phyloP scores from a whole-genome alignment of 2,329 filamentous ascomycete genomes.

The Metarhizium sp. region DNA sequence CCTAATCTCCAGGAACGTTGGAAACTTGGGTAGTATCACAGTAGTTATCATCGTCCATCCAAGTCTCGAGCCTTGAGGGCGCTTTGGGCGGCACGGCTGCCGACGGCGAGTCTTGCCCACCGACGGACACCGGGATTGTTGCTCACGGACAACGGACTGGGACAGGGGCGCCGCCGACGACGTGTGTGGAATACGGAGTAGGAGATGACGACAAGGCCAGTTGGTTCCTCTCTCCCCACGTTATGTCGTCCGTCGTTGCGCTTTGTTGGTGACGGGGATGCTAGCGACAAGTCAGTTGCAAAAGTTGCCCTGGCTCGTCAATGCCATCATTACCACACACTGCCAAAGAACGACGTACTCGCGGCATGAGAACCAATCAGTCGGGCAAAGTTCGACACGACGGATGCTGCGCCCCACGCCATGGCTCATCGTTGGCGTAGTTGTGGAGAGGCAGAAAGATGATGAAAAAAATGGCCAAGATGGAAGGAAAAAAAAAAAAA shows the following conservation, averaged over 20 bases:
- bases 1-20: not conserved
- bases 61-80: not conserved
- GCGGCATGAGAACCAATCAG: conserved; percentile 21
- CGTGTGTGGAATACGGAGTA: not conserved
- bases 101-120: not conserved
- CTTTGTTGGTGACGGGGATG: not conserved
- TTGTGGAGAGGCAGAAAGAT: conserved; percentile 1
- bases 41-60: not conserved
- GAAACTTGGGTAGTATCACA: not conserved
- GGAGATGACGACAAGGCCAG: no score
- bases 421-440: not conserved
- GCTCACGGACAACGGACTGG: not conserved
- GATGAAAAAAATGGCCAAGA: not conserved
- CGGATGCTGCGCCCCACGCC: conserved; percentile 19
- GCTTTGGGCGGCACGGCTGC: not conserved
- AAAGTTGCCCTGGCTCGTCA: not conserved
- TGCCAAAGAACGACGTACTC: not conserved
- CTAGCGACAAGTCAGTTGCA: not conserved
- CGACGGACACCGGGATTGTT: not conserved
- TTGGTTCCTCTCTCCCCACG: not conserved
- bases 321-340: not conserved
- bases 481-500: conserved; percentile 6
- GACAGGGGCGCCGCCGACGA: no score
- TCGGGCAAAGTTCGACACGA: conserved; percentile 17
- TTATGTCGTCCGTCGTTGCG: not conserved